Percentiles rank a stretch among this genome's conserved stretches.
These are phyloP conservation scores for Trichoderma koningiopsis DNA, from an alignment of 2,329 filamentous ascomycete genomes.

Conservation along the genomic window DNA sequence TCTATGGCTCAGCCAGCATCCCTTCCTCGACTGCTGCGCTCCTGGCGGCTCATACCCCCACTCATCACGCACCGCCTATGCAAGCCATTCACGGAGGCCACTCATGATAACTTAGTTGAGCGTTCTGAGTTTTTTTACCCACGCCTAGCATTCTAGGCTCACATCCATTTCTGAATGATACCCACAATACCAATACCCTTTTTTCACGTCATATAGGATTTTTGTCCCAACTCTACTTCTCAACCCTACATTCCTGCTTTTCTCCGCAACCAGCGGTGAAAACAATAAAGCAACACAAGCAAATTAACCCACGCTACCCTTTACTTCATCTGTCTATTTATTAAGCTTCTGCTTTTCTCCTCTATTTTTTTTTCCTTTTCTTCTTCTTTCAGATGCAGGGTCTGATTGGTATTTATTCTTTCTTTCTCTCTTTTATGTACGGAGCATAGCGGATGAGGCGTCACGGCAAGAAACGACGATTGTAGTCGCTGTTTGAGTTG, in stretches of 20 bases:
- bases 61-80: conserved; percentile 38
- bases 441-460: conserved; percentile 48
- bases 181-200: conserved; percentile 31
- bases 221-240: background rate
- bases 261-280: conserved; percentile 14
- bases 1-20: conserved; percentile 31
- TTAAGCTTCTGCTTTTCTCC: conserved; percentile 25
- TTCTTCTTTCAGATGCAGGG: conserved; percentile 26
- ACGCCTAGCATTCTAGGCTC: background rate
- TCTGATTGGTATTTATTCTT: conserved; percentile 28
- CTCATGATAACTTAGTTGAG: conserved; percentile 42
- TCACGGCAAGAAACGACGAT: conserved; percentile 35
- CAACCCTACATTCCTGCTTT: conserved; percentile 20
- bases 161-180: conserved; percentile 36
- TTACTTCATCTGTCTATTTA: conserved; percentile 31
- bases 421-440: conserved; percentile 27
- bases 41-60: conserved; percentile 36
- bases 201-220: background rate
- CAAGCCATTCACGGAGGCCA: conserved; percentile 58
- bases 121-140: background rate
- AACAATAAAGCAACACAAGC: background rate
- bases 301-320: background rate
- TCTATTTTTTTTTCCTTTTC: conserved; percentile 24
- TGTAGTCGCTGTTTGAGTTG: conserved; percentile 30
- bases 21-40: conserved; percentile 36